Conservation (phyloP, 148 eudicot species). For the Vaccinium corymbosum region DNA sequence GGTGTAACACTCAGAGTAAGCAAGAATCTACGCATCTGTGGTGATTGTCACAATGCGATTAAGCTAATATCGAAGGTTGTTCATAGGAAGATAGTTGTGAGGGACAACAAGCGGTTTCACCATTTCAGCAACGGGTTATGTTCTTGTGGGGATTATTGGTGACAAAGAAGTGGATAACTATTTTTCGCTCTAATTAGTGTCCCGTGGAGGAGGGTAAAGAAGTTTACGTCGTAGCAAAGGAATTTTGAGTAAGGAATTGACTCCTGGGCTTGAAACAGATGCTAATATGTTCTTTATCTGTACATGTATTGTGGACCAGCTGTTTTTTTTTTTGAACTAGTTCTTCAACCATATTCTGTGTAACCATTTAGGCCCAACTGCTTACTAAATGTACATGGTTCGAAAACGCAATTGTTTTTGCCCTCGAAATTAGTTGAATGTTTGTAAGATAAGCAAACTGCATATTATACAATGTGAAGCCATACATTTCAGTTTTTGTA, state of each 20-base stretch:
- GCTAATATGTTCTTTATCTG: not conserved
- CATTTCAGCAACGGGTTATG: slow-evolving; percentile 43
- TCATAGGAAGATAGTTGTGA: slow-evolving; percentile 46
- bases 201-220: not conserved
- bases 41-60: slow-evolving; percentile 46
- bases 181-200: not conserved
- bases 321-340: not conserved
- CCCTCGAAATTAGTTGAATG: not conserved
- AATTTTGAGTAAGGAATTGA: not conserved
- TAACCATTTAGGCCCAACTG: not conserved
- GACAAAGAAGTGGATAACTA: not conserved
- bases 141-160: slow-evolving; percentile 47
- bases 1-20: slow-evolving; percentile 24
- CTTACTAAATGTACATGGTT: not conserved
- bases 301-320: not conserved
- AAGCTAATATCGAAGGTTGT: slow-evolving; percentile 41
- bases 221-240: not conserved
- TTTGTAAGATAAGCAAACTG: not conserved
- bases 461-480: not conserved
- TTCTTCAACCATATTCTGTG: not conserved
- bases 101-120: slow-evolving; percentile 49
- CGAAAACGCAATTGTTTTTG: not conserved
- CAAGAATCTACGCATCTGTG: slow-evolving; percentile 48
- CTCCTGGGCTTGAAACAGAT: not conserved
- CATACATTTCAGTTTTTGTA: not conserved